Percentiles rank a stretch among this genome's conserved stretches.
Conservation (phyloP, 306 rosid genomes). For the Vigna trinervia region DNA sequence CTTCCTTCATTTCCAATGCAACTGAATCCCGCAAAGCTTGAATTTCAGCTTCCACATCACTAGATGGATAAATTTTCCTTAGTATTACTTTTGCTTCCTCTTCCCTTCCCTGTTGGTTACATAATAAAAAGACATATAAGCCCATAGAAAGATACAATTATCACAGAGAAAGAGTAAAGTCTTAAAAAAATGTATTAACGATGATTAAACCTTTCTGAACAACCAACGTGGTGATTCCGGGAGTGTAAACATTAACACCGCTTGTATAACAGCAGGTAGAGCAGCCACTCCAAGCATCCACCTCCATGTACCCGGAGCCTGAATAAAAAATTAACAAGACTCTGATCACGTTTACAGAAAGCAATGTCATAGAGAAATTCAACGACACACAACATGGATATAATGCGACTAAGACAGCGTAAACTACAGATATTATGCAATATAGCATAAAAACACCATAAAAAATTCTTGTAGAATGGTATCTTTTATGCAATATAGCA, state of each 20-base stretch:
- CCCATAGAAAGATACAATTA: background rate
- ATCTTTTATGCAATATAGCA: background rate
- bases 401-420: background rate
- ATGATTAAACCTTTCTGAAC: slow-evolving; percentile 57
- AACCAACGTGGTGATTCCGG: slow-evolving; percentile 83
- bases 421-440: background rate
- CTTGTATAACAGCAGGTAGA: slow-evolving; percentile 59
- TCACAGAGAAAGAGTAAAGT: background rate
- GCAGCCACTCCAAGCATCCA: slow-evolving; percentile 85
- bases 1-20: slow-evolving; percentile 43
- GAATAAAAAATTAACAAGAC: slow-evolving; percentile 2
- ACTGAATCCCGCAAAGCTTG: slow-evolving; percentile 56
- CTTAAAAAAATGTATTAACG: background rate
- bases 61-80: slow-evolving; percentile 50
- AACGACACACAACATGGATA: background rate
- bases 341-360: background rate
- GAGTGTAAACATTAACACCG: slow-evolving; percentile 53
- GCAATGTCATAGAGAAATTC: background rate
- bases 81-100: slow-evolving; percentile 60
- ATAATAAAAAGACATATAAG: background rate
- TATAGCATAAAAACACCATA: too few relatives aligned
- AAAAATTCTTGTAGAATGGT: background rate
- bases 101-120: slow-evolving; percentile 50
- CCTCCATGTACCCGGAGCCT: slow-evolving; percentile 72
- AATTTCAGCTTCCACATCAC: slow-evolving; percentile 55